Conservation (phyloP, 2,329 filamentous ascomycete species). For the Calonectria pseudoturangicola region DNA sequence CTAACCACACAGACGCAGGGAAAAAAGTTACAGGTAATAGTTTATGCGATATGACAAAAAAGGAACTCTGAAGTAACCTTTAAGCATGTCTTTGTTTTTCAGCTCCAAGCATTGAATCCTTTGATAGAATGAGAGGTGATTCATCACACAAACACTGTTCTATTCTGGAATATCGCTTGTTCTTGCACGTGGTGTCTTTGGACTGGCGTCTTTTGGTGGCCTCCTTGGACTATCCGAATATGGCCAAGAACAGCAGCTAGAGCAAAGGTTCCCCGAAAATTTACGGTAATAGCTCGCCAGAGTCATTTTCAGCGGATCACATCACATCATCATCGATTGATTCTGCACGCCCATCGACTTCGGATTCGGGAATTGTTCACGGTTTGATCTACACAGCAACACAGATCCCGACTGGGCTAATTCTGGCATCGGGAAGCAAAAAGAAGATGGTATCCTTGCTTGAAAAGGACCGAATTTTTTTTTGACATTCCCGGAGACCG, state of each 20-base stretch:
- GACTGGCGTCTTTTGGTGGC: neutral
- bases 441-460: neutral
- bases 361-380: neutral
- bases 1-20: slow-evolving; percentile 2
- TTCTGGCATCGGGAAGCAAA: neutral
- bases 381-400: neutral
- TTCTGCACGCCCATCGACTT: neutral
- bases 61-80: neutral
- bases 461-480: slow-evolving; percentile 3
- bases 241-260: neutral
- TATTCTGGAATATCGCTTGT: slow-evolving; percentile 3
- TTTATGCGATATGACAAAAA: slow-evolving; percentile 19
- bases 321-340: neutral
- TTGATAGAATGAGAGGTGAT: neutral
- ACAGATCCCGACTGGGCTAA: neutral
- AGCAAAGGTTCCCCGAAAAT: slow-evolving; percentile 4
- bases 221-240: slow-evolving; percentile 5
- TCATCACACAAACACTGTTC: neutral
- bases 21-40: neutral
- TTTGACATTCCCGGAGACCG: neutral
- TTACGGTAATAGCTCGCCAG: neutral
- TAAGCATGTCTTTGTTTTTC: neutral
- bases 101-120: neutral
- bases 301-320: neutral
- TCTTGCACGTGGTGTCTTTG: neutral